Base-by-base conservation (phyloP, 768 basidiomycete species). In the Mycena belliarum region DNA sequence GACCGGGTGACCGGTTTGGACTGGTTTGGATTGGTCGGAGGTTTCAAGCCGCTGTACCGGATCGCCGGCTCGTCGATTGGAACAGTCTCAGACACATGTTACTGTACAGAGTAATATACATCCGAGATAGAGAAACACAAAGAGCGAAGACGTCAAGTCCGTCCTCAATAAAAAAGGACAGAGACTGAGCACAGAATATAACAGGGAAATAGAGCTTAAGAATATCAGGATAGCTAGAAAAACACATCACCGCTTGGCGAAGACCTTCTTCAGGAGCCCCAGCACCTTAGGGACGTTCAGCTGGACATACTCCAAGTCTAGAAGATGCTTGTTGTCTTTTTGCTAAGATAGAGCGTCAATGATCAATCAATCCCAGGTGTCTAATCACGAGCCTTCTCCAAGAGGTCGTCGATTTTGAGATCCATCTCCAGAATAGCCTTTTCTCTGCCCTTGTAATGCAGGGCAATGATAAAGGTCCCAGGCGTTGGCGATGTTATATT, bases 391-490 rank as follows among this genome's bases (percentile, higher is more conserved):
- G 94, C 95, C 89, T 98, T 98, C 74, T 98, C 96, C 69, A 98
- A 75, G 61, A 98, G 74, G 75, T 99, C 96, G 73, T 99, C 96
- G 66, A 98, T 97, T 78, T 98, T 98, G 52, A 98, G 83, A 75
- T 97, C 95, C 97, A 98, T 98, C 81, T 99, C 97, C 35, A 98
- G 83, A 66, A 99, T 98, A 18, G 97, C 96, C 77, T 98, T 98
- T 69, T 99, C 97, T 20, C 97, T 85, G 40, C 97, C 97, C 74
- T 97, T 98, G 78, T 98, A 99, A 73, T 98, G 96, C 50, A 99
- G 79, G 4, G 96, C 97, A 63, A 99, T 99, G 72, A 99, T 95
- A 74, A 98, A 99, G 10, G 97, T 97, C 45, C 97, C 97, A 0
- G 97, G 96, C 9, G 93, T 92, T 2, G 97, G 97, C 32, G 95